Percentiles rank a stretch among this genome's conserved stretches.
Evolutionary conservation across 139 green algal species (phyloP).

Genomic region (Picochlorum sp.): DNA sequence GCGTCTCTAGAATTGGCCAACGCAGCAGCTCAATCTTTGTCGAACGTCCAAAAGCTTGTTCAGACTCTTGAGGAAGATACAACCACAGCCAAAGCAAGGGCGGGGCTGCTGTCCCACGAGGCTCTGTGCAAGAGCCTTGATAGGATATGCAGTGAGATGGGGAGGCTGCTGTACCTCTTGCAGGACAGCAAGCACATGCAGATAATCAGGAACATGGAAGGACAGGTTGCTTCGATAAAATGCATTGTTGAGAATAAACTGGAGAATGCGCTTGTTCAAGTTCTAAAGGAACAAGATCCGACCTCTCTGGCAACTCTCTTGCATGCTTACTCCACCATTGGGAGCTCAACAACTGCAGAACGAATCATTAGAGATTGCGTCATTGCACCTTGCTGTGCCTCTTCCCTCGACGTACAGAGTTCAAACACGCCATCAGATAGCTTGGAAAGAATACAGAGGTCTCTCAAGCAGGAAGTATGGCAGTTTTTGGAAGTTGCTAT

Average conservation of each 20-base stretch:
- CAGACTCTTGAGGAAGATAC: constrained; percentile 8
- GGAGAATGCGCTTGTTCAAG: constrained; percentile 33
- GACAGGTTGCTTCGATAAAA: constrained; percentile 43
- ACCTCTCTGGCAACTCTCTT: constrained; percentile 57
- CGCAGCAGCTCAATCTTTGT: constrained; percentile 71
- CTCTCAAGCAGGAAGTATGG: constrained; percentile 26
- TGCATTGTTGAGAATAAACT: constrained; percentile 40
- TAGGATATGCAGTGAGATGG: constrained; percentile 78
- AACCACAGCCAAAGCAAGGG: constrained; percentile 33
- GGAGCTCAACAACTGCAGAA: constrained; percentile 21
- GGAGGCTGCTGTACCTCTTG: constrained; percentile 72
- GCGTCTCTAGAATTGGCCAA: constrained; percentile 72
- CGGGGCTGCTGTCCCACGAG: constrained; percentile 17
- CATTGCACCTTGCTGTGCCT: constrained; percentile 54
- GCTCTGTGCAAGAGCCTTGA: constrained; percentile 63
- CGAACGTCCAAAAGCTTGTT: constrained; percentile 94
- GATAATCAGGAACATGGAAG: constrained; percentile 60
- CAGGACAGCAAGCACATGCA: constrained; percentile 61
- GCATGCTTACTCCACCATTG: constrained; percentile 68
- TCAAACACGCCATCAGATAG: not conserved
- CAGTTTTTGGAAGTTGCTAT: constrained; percentile 23
- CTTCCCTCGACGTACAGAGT: constrained; percentile 8
- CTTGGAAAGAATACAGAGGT: not conserved
- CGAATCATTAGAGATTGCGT: constrained; percentile 46
- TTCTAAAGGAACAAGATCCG: constrained; percentile 34